Percentiles rank a stretch among this genome's conserved stretches.
These are phyloP conservation scores for Clavaria fumosa DNA, from an alignment of 768 basidiomycete species.

Conservation along the genomic window DNA sequence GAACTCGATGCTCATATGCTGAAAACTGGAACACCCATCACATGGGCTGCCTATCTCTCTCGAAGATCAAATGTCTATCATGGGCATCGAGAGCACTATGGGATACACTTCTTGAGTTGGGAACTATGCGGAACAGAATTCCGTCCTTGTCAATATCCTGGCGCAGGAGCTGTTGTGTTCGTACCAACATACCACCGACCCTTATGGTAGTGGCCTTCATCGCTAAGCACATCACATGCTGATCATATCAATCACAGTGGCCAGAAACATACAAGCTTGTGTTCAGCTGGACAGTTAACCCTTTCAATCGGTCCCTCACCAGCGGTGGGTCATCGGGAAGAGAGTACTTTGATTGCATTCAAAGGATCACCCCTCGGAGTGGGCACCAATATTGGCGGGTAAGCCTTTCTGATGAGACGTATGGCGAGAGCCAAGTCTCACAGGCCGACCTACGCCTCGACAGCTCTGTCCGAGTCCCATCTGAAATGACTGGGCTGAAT, in stretches of 20 bases:
- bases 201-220: constrained; percentile 35
- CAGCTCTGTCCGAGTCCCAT: constrained; percentile 60
- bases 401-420: constrained; percentile 2
- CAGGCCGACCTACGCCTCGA: too few species aligned
- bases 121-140: constrained; percentile 37
- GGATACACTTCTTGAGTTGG: constrained; percentile 64
- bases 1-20: constrained; percentile 49
- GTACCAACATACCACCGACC: constrained; percentile 72
- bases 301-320: constrained; percentile 54
- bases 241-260: constrained; percentile 29
- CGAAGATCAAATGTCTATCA: constrained; percentile 58
- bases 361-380: constrained; percentile 37
- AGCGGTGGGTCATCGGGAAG: constrained; percentile 77
- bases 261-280: constrained; percentile 65
- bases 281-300: constrained; percentile 68
- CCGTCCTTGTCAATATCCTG: constrained; percentile 52
- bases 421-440: constrained; percentile 13
- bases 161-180: constrained; percentile 53
- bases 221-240: background rate
- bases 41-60: constrained; percentile 65
- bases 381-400: constrained; percentile 76
- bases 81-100: constrained; percentile 39
- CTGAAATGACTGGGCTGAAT: constrained; percentile 53
- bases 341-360: constrained; percentile 49
- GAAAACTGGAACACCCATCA: constrained; percentile 47